phyloP scores from a whole-genome alignment of 148 eudicot genomes.

The Rhododendron griersonianum region DNA sequence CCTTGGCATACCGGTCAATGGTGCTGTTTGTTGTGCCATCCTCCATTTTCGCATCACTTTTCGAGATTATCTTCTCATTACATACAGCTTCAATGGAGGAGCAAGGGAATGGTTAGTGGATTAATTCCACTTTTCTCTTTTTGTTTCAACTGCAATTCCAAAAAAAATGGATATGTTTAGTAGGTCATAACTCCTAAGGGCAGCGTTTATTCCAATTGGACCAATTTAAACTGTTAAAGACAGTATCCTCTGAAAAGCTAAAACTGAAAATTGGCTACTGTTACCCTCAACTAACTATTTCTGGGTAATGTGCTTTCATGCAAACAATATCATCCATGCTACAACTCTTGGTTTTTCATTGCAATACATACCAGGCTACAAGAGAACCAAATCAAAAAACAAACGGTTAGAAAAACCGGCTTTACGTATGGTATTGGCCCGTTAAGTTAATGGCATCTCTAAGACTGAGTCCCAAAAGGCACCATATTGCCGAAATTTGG shows the following conservation, averaged over 20 bases:
- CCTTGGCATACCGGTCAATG: conserved; percentile 46
- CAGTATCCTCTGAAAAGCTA: background rate
- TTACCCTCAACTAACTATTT: background rate
- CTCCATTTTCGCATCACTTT: conserved; percentile 32
- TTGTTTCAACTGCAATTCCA: conserved; percentile 8
- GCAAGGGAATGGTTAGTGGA: background rate
- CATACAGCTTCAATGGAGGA: conserved; percentile 1
- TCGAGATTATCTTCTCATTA: background rate
- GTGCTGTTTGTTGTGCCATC: conserved; percentile 21
- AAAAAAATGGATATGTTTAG: background rate
- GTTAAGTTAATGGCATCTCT: background rate
- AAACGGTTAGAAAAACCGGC: background rate
- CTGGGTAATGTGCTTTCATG: background rate
- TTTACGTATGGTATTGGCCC: background rate
- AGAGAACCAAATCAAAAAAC: background rate
- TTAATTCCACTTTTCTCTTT: background rate
- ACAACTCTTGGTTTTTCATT: background rate
- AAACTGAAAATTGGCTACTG: background rate
- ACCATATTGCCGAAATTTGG: background rate
- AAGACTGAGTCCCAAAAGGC: background rate
- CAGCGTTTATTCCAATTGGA: background rate
- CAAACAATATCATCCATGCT: background rate
- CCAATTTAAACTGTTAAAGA: background rate
- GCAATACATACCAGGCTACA: background rate
- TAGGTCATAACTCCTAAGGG: background rate